Base-by-base conservation (phyloP, 1,284 basidiomycete genomes). In the Cutaneotrichosporon cavernicola region DNA sequence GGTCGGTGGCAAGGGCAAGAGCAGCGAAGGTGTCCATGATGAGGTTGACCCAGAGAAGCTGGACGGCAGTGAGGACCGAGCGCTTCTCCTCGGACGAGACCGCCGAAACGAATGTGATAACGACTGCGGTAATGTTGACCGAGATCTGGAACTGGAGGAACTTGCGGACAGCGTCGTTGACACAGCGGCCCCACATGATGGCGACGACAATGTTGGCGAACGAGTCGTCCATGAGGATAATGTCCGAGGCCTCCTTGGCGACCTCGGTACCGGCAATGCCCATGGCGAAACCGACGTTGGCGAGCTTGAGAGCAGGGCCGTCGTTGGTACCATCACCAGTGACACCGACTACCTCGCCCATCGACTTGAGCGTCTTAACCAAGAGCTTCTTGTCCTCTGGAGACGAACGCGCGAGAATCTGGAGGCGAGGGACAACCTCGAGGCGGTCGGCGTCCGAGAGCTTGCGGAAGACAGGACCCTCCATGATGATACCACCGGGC, bases 281-380 rank as follows among this genome's bases (percentile, higher is more conserved):
- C 97, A 99, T 99, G 16, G 92, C 92, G 82, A 96, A 97, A 49
- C 93, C 93, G 52, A 97, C 92, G 70, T 96, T 85, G 36, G 93
- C 92, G 4, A 91, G 90, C 84, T 97, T 98, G 72, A 98, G 86
- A 11, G 96, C 95, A 46, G 96, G 95, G 0, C 93, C 96, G 75
- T 99, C 96, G 78, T 99, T 99, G 34, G 95, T 97, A 71, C 97
- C 96, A 73, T 99, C 97, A 66, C 97, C 97, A 31, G 97, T 99
- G 55, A 98, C 96, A 73, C 92, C 94, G 61, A 98, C 95, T 65
- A 96, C 89, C 79, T 97, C 92, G 16, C 93, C 95, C 66, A 95
- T 85, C 32, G 84, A 83, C 79, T 94, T 92, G 58, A 98, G 85
- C 38, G 88, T 91, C 77, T 93, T 88, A 58, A 98, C 96, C 22